phyloP scores from a whole-genome alignment of 164 flowering plant species.

The Berberis vulgaris region DNA sequence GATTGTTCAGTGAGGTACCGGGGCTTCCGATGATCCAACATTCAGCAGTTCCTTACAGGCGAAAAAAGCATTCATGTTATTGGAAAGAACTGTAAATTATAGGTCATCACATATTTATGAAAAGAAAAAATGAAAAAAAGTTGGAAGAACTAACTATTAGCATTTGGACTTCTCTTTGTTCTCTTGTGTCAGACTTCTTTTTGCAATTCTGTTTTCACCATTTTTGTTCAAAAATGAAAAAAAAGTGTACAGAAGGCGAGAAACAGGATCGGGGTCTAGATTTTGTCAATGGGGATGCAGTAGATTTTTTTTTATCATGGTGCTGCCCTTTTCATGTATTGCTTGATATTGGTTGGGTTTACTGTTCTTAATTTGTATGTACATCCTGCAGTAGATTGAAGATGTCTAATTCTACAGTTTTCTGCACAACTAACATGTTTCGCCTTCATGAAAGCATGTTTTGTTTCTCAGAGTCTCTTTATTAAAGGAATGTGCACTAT shows the following conservation, averaged over 20 bases:
- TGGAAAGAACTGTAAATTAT: slow-evolving; percentile 21
- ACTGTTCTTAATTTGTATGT: slow-evolving; percentile 14
- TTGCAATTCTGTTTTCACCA: not conserved
- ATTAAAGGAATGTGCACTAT: not conserved
- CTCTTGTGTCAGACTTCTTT: not conserved
- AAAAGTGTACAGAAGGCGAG: slow-evolving; percentile 21
- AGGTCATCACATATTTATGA: slow-evolving; percentile 14
- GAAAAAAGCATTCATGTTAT: too few relatives aligned
- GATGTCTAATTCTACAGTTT: not conserved
- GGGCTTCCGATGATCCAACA: slow-evolving; percentile 16
- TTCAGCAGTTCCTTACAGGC: slow-evolving; percentile 17
- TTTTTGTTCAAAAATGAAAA: slow-evolving; percentile 13
- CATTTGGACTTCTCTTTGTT: slow-evolving; percentile 7
- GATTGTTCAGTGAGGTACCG: slow-evolving; percentile 6
- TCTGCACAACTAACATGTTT: too few relatives aligned
- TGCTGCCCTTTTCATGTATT: slow-evolving; percentile 1
- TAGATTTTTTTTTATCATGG: slow-evolving; percentile 7
- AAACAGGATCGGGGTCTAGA: slow-evolving; percentile 9
- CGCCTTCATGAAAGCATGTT: too few relatives aligned
- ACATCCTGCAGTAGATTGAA: slow-evolving; percentile 20
- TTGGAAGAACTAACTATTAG: slow-evolving; percentile 12
- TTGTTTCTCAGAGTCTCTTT: too few relatives aligned
- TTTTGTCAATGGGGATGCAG: slow-evolving; percentile 6
- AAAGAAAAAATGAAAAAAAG: slow-evolving; percentile 4
- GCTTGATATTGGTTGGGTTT: slow-evolving; percentile 1